Percentiles rank a stretch among this genome's conserved stretches.
Evolutionary conservation across 768 basidiomycete species (phyloP).

Genomic region (Termitomyces sp.): DNA sequence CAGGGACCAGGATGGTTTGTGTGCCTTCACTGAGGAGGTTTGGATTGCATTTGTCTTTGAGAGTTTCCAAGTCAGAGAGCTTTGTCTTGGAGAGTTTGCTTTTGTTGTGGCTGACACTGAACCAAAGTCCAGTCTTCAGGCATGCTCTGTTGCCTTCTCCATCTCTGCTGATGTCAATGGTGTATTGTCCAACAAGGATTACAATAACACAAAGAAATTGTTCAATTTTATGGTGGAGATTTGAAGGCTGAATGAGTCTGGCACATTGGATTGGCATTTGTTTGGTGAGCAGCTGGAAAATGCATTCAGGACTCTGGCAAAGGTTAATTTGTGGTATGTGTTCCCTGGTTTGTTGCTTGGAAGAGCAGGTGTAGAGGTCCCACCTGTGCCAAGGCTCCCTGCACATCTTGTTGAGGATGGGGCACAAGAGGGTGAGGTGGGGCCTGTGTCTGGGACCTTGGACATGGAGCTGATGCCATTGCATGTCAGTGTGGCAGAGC

Average conservation of each 20-base stretch:
- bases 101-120: conserved; percentile 7
- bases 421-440: conserved; percentile 8
- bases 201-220: conserved; percentile 71
- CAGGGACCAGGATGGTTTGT: conserved; percentile 17
- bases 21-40: conserved; percentile 36
- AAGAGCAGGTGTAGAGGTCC: conserved; percentile 26
- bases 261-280: conserved; percentile 52
- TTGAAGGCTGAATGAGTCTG: conserved; percentile 58
- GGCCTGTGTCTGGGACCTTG: conserved; percentile 17
- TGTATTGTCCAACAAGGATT: conserved; percentile 28
- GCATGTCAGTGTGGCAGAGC: conserved; percentile 13
- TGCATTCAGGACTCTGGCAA: conserved; percentile 74
- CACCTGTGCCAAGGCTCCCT: conserved; percentile 51
- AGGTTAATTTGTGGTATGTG: conserved; percentile 50
- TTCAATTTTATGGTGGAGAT: conserved; percentile 85
- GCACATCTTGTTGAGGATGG: conserved; percentile 7
- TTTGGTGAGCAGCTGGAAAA: conserved; percentile 81
- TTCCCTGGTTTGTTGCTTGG: conserved; percentile 31
- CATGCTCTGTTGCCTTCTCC: conserved; percentile 21
- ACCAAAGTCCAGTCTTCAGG: conserved; percentile 29
- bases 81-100: not conserved
- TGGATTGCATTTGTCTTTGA: conserved; percentile 25
- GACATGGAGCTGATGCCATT: conserved; percentile 25
- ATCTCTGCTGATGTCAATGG: conserved; percentile 13
- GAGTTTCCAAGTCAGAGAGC: not conserved